These are phyloP conservation scores for Neostapfia colusana DNA, from an alignment of 176 grass and related monocot species.

Conservation along the genomic window DNA sequence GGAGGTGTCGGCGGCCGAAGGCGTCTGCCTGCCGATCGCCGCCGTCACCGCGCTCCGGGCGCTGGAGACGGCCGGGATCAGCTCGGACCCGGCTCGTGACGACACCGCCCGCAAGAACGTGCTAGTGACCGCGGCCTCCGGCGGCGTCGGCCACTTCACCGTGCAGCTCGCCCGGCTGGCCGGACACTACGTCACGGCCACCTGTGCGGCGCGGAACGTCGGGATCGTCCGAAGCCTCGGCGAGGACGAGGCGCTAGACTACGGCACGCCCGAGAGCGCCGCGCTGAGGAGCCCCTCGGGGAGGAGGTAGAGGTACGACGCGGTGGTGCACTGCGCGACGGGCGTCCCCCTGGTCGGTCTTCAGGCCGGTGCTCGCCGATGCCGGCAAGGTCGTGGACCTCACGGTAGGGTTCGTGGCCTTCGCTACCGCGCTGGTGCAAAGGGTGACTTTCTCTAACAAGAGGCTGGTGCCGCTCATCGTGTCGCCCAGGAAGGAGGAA, in stretches of 20 bases:
- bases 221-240: conserved; percentile 50
- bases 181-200: conserved; percentile 63
- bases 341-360: conserved; percentile 48
- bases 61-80: conserved; percentile 49
- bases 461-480: conserved; percentile 56
- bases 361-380: conserved; percentile 49
- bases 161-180: conserved; percentile 75
- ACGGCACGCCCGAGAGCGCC: conserved; percentile 59
- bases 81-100: conserved; percentile 38
- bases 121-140: conserved; percentile 77
- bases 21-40: conserved; percentile 55
- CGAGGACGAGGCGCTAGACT: conserved; percentile 75
- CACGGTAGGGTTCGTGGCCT: conserved; percentile 41
- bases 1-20: conserved; percentile 56
- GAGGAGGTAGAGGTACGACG: conserved; percentile 56
- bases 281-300: conserved; percentile 53
- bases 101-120: conserved; percentile 34
- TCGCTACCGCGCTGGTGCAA: conserved; percentile 48
- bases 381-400: conserved; percentile 52
- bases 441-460: conserved; percentile 69
- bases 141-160: conserved; percentile 76
- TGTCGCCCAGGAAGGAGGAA: conserved; percentile 60
- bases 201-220: conserved; percentile 74
- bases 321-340: conserved; percentile 66
- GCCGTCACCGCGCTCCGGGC: conserved; percentile 58